Percentiles rank a stretch among this genome's conserved stretches.
Conservation (phyloP, 768 basidiomycete species). For the Paxillus rubicundulus region DNA sequence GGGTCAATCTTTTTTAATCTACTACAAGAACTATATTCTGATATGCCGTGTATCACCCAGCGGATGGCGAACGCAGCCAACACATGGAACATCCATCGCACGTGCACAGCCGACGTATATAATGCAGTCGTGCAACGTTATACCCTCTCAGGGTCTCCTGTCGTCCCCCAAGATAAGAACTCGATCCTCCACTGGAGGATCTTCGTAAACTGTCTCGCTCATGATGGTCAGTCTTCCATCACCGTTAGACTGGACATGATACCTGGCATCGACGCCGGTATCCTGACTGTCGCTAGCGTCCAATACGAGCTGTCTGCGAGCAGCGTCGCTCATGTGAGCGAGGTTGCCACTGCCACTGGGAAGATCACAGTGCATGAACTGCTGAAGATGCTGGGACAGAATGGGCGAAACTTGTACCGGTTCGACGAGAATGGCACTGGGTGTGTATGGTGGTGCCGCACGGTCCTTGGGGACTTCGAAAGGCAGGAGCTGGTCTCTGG, state of each 20-base stretch:
- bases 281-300: not conserved
- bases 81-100: not conserved
- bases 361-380: not conserved
- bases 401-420: not conserved
- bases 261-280: not conserved
- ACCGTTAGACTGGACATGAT: not conserved
- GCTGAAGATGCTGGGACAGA: not conserved
- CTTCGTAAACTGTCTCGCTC: not conserved
- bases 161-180: not conserved
- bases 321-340: not conserved
- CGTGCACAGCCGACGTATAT: not conserved
- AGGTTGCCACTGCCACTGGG: not conserved
- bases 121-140: not conserved
- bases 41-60: not conserved
- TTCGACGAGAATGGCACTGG: not conserved
- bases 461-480: not conserved
- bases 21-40: no score
- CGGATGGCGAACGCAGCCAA: not conserved
- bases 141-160: not conserved
- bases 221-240: no score
- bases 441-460: not conserved
- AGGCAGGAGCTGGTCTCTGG: not conserved
- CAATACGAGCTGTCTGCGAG: not conserved
- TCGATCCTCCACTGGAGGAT: constrained; percentile 1
- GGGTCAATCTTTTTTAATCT: no score